A percentile compares a stretch with the other conserved stretches of the same genome.
Conservation (phyloP, 345 rosid species). For the Syzygium oleosum region DNA sequence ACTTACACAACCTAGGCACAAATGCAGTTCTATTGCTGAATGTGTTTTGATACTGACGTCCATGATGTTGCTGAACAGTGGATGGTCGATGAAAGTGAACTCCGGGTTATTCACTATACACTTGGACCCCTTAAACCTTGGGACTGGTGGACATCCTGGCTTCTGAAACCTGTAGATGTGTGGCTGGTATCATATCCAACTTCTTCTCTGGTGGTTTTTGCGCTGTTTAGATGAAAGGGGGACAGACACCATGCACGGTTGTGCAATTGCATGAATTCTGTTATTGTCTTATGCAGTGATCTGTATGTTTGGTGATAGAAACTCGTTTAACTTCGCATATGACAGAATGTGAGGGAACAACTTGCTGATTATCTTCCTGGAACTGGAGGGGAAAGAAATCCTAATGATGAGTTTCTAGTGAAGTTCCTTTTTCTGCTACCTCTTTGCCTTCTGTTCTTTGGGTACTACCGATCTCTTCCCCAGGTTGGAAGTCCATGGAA, state of each 20-base stretch:
- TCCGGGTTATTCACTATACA: conserved; percentile 84
- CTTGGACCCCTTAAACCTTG: conserved; percentile 96
- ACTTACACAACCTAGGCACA: neutral
- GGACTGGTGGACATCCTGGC: conserved; percentile 99
- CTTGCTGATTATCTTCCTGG: conserved; percentile 91
- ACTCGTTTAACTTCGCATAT: neutral
- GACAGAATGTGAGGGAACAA: conserved; percentile 55
- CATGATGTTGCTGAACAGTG: conserved; percentile 36
- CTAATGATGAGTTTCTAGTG: conserved; percentile 49
- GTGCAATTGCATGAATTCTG: neutral
- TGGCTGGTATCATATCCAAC: conserved; percentile 61
- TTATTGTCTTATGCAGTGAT: neutral
- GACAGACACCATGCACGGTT: neutral
- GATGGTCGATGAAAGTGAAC: conserved; percentile 95
- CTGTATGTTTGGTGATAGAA: neutral
- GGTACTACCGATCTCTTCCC: conserved; percentile 33
- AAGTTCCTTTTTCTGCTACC: conserved; percentile 75
- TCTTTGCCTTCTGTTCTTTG: conserved; percentile 41
- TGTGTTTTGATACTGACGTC: neutral
- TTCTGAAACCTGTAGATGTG: conserved; percentile 86
- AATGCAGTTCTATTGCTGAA: neutral
- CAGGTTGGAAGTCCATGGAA: conserved; percentile 27
- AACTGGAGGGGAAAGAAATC: conserved; percentile 82
- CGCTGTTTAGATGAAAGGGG: neutral
- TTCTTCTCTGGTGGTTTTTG: neutral